Conservation (phyloP, 1,284 basidiomycete genomes). For the Veloporphyrellus conicus region DNA sequence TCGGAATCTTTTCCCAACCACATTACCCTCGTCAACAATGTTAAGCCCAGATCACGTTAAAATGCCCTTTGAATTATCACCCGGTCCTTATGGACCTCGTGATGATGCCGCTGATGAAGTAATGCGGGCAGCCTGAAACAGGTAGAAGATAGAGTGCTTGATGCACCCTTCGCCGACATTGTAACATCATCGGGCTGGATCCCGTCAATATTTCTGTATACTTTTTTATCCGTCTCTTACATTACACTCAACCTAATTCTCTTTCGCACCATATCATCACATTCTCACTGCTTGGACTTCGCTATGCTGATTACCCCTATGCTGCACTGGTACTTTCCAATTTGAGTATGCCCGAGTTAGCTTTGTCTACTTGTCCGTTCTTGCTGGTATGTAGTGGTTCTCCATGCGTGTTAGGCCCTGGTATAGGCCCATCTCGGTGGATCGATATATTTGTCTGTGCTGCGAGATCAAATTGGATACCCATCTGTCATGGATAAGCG, state of each 20-base stretch:
- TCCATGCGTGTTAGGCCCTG: too few species aligned
- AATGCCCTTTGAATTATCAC: conserved; percentile 11
- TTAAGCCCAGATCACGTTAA: conserved; percentile 11
- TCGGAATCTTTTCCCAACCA: conserved; percentile 2
- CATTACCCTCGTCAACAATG: conserved; percentile 6
- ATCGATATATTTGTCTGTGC: too few species aligned
- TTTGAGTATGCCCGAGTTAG: background rate
- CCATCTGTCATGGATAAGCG: too few species aligned
- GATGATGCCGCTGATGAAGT: conserved; percentile 15
- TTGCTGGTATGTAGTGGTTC: background rate
- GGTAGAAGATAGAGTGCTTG: conserved; percentile 6
- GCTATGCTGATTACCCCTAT: background rate
- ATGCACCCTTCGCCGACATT: conserved; percentile 7
- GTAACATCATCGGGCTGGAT: conserved; percentile 15
- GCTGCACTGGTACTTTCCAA: background rate
- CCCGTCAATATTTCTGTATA: conserved; percentile 3
- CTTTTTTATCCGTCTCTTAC: conserved; percentile 6
- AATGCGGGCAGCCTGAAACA: conserved; percentile 25
- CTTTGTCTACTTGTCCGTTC: background rate
- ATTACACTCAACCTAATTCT: conserved; percentile 21
- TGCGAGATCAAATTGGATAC: too few species aligned
- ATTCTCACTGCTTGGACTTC: background rate
- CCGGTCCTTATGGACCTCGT: conserved; percentile 6
- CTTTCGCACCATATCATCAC: background rate
- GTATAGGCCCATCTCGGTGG: too few species aligned